Evolutionary conservation across 108 stramenopile genomes (phyloP).

Genomic region (Nannochloropsis gaditana): DNA sequence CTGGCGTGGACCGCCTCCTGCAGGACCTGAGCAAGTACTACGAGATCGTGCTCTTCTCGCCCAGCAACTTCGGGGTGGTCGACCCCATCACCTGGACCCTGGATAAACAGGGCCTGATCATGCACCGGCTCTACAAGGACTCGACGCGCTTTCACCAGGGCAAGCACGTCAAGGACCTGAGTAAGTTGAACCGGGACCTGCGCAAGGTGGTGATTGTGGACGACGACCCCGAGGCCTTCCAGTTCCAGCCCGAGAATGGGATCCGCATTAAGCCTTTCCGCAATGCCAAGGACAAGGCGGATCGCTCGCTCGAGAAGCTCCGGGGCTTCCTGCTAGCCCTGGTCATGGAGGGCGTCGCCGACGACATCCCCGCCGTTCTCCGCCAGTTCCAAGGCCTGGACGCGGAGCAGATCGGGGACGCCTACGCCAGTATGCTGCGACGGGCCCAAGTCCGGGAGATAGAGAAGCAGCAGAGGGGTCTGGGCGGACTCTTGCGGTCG

Average conservation of each 20-base stretch:
- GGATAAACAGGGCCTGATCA: conserved; percentile 63
- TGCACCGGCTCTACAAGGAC: conserved; percentile 87
- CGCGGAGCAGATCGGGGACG: conserved; percentile 41
- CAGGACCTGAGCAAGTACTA: conserved; percentile 82
- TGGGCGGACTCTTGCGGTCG: conserved; percentile 38
- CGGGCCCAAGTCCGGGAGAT: conserved; percentile 27
- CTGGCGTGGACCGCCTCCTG: conserved; percentile 89
- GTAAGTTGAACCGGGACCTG: conserved; percentile 74
- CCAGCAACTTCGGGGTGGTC: conserved; percentile 46
- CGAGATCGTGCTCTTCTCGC: conserved; percentile 82
- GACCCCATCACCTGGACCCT: conserved; percentile 17
- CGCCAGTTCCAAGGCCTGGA: conserved; percentile 48
- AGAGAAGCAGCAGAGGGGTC: conserved; percentile 18
- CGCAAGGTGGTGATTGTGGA: conserved; percentile 83
- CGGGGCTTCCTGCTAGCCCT: conserved; percentile 56
- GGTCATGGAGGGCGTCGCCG: conserved; percentile 52
- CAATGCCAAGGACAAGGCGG: conserved; percentile 60
- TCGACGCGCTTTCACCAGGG: conserved; percentile 80
- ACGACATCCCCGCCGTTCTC: conserved; percentile 46
- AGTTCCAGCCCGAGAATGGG: conserved; percentile 81
- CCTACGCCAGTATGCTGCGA: conserved; percentile 37
- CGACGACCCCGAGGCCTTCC: conserved; percentile 76
- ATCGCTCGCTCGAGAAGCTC: conserved; percentile 50
- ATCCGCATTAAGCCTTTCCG: conserved; percentile 85
- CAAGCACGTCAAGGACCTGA: conserved; percentile 85